These are phyloP conservation scores for Cubamyces lactineus DNA, from an alignment of 768 basidiomycete species.

Conservation along the genomic window DNA sequence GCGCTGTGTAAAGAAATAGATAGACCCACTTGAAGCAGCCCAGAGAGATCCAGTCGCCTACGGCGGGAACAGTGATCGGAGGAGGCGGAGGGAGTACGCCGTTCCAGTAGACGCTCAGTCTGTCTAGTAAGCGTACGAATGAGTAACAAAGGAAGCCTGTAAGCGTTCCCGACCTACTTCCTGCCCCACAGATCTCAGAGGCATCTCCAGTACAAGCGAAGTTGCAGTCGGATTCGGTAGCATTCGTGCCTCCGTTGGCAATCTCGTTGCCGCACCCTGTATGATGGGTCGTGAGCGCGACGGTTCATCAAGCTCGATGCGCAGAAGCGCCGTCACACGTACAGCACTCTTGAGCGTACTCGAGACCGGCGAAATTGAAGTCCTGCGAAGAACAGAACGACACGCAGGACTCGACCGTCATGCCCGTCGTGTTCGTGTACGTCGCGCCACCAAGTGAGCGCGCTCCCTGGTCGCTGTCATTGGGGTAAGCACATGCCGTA, in stretches of 20 bases:
- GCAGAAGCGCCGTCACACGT: slow-evolving; percentile 29
- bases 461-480: slow-evolving; percentile 54
- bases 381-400: slow-evolving; percentile 46
- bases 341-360: slow-evolving; percentile 71
- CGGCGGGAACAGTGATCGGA: slow-evolving; percentile 54
- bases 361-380: slow-evolving; percentile 71
- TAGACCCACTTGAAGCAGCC: slow-evolving; percentile 71
- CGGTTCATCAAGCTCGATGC: background rate
- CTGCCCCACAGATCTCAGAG: slow-evolving; percentile 62
- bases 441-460: slow-evolving; percentile 60
- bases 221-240: slow-evolving; percentile 57
- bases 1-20: background rate
- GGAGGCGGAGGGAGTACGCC: slow-evolving; percentile 57
- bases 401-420: slow-evolving; percentile 64
- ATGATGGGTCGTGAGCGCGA: slow-evolving; percentile 10
- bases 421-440: slow-evolving; percentile 49
- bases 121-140: slow-evolving; percentile 27
- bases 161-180: slow-evolving; percentile 31
- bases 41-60: slow-evolving; percentile 68
- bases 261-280: slow-evolving; percentile 68
- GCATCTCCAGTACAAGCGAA: slow-evolving; percentile 63
- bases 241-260: slow-evolving; percentile 47
- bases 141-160: slow-evolving; percentile 6
- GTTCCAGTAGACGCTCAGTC: slow-evolving; percentile 67
- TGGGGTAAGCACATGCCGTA: background rate